A percentile compares a stretch with the other conserved stretches of the same genome.
Conservation (phyloP, 129 eudicot species). For the Chrysanthemum makinoi region DNA sequence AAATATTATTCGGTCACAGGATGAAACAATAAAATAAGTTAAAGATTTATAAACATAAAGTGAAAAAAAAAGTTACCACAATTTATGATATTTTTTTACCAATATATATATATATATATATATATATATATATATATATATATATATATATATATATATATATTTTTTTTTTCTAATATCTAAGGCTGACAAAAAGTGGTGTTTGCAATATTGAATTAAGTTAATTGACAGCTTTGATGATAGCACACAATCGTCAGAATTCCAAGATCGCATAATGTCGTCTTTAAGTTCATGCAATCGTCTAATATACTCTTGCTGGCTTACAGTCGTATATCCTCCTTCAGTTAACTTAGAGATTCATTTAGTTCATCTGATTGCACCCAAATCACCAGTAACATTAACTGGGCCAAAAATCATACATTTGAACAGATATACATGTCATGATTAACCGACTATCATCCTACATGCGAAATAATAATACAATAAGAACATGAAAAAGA, state of each 20-base stretch:
- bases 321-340: too few relatives aligned
- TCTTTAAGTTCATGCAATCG: slow-evolving; percentile 53
- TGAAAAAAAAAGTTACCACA: too few relatives aligned
- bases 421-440: slow-evolving; percentile 83
- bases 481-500: not conserved
- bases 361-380: too few relatives aligned
- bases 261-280: slow-evolving; percentile 63
- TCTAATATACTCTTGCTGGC: not conserved
- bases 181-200: not conserved
- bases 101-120: too few relatives aligned
- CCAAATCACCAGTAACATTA: too few relatives aligned
- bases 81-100: too few relatives aligned
- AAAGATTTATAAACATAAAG: too few relatives aligned
- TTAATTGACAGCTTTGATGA: slow-evolving; percentile 67
- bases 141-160: too few relatives aligned
- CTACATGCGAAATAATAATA: slow-evolving; percentile 37
- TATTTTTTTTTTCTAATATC: not conserved
- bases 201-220: not conserved
- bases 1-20: too few relatives aligned
- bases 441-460: slow-evolving; percentile 77
- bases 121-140: too few relatives aligned
- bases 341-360: too few relatives aligned
- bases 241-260: slow-evolving; percentile 59
- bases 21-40: too few relatives aligned
- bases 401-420: slow-evolving; percentile 32